Evolutionary conservation across 352 stramenopile genomes (phyloP), one percentile per base, ranked within the genome.

Genomic region (Phytophthora hibernalis): DNA sequence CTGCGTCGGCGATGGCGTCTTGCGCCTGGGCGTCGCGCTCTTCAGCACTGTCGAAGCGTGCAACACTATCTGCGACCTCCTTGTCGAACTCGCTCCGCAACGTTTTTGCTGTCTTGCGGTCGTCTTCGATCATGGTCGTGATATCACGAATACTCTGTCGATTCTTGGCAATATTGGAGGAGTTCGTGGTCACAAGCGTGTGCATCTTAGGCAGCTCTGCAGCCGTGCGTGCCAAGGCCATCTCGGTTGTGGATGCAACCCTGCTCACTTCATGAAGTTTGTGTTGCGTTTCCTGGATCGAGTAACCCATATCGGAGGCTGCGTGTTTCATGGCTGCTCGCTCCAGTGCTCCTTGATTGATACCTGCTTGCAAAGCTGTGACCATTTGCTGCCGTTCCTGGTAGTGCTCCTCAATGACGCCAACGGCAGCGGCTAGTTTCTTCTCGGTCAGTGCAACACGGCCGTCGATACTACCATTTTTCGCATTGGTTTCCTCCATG

Each of bases 131-230:
- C 48, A 72, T 62, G 0, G 56, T 38, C 1, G 42, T 76, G 5
- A 87, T 35, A 37, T 87, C 77, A 0, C 60, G 66, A 15, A 90
- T 59, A 11, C 49, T 68, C 38, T 89, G 77, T 0, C 73, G 72
- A 26, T 70, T 82, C 58, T 80, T 85, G 20, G 75, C 67, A n/a
- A 87, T 74, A 7, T 78, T 83, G 10, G 66, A 68, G 0, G 60
- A 64, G 47, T 76, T 83, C 1, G 70, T 86, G 0, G 61, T 63
- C 21, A 78, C 68, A 0, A 85, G 67, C 9, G 64, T 61, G 21
- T 86, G 72, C 6, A 90, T 55, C 47, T 90, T 89, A 8, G 74
- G 70, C 18, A 91, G 68, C 58, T 91, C 83, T 1, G 75, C 64
- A 0, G 72, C 74, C 1, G 80, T 80, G 1, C 79, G 79, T 11